Evolutionary conservation across 257 asterid species (phyloP).

Genomic region (Scutellaria galericulata): DNA sequence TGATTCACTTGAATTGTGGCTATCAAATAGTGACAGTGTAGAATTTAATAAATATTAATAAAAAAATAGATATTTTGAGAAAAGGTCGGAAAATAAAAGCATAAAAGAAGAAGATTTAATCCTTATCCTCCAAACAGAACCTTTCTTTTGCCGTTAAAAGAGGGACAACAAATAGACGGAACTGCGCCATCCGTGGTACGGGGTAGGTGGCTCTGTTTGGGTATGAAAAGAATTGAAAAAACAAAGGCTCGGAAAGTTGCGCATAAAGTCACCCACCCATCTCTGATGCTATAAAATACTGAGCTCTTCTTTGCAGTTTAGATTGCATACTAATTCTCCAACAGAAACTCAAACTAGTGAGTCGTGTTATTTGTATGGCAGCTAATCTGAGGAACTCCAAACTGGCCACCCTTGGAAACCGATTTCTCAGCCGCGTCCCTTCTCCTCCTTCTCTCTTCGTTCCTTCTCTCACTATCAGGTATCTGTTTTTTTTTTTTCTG

Average conservation of each 20-base stretch:
- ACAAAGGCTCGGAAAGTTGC: neutral
- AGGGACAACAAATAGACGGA: conserved; percentile 37
- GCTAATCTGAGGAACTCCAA: conserved; percentile 53
- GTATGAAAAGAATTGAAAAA: neutral
- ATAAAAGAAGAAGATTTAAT: neutral
- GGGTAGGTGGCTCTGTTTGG: conserved; percentile 38
- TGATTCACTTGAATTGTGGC: too few species aligned
- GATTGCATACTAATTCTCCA: neutral
- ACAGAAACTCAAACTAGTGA: neutral
- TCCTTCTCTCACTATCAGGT: conserved; percentile 48
- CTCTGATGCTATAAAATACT: conserved; percentile 31
- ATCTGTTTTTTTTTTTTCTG: neutral
- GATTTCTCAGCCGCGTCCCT: conserved; percentile 46
- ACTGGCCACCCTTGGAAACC: conserved; percentile 57
- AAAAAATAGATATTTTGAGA: too few species aligned
- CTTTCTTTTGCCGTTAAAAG: conserved; percentile 35
- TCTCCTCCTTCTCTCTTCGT: conserved; percentile 26
- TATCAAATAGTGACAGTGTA: too few species aligned
- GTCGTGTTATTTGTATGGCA: conserved; percentile 54
- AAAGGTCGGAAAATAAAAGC: neutral
- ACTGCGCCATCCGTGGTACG: conserved; percentile 28
- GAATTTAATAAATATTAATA: neutral
- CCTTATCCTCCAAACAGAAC: conserved; percentile 10
- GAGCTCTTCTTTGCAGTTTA: conserved; percentile 30
- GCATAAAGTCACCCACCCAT: neutral